phyloP scores from a whole-genome alignment of 371 early-diverging fungal species.

The Mortierella sp. region DNA sequence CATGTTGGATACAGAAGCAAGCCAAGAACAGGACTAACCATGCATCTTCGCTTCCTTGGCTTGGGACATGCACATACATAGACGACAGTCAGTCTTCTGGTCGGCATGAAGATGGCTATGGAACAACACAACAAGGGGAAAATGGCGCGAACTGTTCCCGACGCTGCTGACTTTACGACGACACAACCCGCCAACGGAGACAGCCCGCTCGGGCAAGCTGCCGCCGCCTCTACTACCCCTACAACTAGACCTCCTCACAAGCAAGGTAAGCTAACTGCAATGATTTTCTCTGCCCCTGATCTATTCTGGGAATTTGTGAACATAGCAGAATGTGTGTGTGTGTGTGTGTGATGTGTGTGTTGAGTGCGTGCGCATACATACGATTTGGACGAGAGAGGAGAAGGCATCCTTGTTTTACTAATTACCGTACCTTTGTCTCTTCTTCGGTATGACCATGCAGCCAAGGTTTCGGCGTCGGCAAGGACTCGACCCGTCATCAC shows the following conservation, averaged over 20 bases:
- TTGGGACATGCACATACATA: neutral
- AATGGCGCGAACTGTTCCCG: constrained; percentile 14
- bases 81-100: constrained; percentile 34
- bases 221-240: neutral
- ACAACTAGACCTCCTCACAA: neutral
- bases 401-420: neutral
- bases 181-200: neutral
- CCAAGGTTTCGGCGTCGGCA: constrained; percentile 43
- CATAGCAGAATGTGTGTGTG: neutral
- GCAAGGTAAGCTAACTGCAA: neutral
- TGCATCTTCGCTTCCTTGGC: neutral
- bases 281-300: neutral
- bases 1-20: neutral
- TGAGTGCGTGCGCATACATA: neutral
- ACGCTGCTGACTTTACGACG: constrained; percentile 2
- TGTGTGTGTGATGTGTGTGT: neutral
- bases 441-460: constrained; percentile 2
- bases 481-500: constrained; percentile 28
- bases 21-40: neutral
- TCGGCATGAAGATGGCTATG: constrained; percentile 47
- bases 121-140: constrained; percentile 31
- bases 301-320: neutral
- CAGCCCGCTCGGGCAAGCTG: neutral
- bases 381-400: neutral
- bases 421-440: neutral